Base-by-base conservation (phyloP, 805 yeast genomes). In the Lachancea sp. region DNA sequence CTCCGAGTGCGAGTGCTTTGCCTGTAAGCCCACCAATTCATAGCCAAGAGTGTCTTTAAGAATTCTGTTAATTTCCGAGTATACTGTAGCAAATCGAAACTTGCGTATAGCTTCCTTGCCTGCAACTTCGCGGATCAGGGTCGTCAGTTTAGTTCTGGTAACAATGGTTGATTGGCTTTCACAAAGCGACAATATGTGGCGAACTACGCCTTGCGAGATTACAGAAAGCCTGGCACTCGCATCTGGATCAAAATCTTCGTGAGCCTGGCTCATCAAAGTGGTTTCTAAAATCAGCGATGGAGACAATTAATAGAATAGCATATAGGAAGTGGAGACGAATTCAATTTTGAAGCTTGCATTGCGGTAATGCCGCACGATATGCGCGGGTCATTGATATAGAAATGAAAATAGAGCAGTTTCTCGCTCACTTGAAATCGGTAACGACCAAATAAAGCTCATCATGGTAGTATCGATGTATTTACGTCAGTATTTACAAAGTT, bases 41-140 rank as follows among this genome's bases (percentile, higher is more conserved):
- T 51, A 58, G 7, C 64, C 63, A 41, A 48, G 58, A 9, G 55
- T 47, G 40, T 51, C 54, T 5, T n/a, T 32, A n/a, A 60, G 33
- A 5, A 56, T 48, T 5, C 19, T 13, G 34, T 58, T 55, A 13
- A 54, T 38, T 12, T 45, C 43, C 9, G 18, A 35, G 13, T 43
- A 49, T n/a, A 56, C 22, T 3, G 5, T 9, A 2, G 34, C 40
- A 36, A 60, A 55, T 8, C 42, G 31, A 3, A 49, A 35, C 4
- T 35, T 34, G 12, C 38, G 41, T 6, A 39, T 25, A 30, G 54
- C 54, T 38, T 58, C 59, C 28, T 48, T 47, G 4, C 42, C 40
- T 4, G 46, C 21, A 4, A 43, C 33, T 2, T 55, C 60, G n/a
- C 48, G 44, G 3, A 54, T 45, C 12, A 36, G 45, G 26, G 45